Evolutionary conservation across 345 rosid genomes (phyloP).

Genomic region (Angophora floribunda): DNA sequence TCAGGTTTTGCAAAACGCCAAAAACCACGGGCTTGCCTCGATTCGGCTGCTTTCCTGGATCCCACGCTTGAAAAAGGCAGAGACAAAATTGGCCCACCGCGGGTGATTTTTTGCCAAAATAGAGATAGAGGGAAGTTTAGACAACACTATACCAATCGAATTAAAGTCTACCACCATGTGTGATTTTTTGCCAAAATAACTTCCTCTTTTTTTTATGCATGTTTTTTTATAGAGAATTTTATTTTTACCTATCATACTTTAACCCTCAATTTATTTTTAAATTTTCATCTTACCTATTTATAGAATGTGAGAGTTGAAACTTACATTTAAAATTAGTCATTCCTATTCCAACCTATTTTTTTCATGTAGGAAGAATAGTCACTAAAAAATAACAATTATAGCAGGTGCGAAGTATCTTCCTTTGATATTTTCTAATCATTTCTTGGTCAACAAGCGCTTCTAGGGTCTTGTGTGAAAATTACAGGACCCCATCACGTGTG

Average conservation of each 20-base stretch:
- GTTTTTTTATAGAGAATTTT: too few relatives aligned
- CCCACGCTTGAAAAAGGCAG: not conserved
- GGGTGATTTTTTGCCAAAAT: too few relatives aligned
- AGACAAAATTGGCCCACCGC: not conserved
- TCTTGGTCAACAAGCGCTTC: not conserved
- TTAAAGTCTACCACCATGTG: too few relatives aligned
- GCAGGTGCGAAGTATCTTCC: not conserved
- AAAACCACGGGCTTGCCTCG: not conserved
- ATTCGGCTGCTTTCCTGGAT: not conserved
- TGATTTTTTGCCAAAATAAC: too few relatives aligned
- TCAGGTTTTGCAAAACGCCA: not conserved
- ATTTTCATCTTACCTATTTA: too few relatives aligned
- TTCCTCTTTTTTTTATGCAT: too few relatives aligned
- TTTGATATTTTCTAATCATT: not conserved
- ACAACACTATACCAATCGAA: not conserved
- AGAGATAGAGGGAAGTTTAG: not conserved
- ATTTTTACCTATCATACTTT: too few relatives aligned
- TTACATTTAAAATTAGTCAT: too few relatives aligned
- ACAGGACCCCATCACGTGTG: not conserved
- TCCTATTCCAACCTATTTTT: too few relatives aligned
- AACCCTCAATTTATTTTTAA: too few relatives aligned
- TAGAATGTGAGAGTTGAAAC: too few relatives aligned
- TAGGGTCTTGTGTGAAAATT: not conserved
- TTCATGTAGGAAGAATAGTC: too few relatives aligned
- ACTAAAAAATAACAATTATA: fast-evolving